Percentiles rank a stretch among this genome's conserved stretches.
Conservation (phyloP, 345 rosid genomes). For the Murraya koenigii region DNA sequence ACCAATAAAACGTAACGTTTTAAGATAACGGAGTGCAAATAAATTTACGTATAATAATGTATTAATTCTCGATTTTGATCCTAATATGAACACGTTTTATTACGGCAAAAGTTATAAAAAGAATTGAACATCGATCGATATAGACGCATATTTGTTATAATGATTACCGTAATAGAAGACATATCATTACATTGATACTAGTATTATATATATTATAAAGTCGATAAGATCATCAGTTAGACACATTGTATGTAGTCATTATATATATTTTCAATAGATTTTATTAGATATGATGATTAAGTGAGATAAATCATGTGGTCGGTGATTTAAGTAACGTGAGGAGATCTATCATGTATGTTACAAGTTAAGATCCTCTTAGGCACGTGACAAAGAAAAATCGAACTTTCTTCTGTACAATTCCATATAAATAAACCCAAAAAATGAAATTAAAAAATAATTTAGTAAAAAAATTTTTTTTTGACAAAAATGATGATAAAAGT, state of each 20-base stretch:
- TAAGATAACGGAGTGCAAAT: too few relatives aligned
- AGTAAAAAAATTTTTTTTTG: background rate
- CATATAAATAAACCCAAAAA: background rate
- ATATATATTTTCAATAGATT: background rate
- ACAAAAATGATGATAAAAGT: background rate
- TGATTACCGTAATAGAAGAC: background rate
- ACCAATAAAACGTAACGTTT: too few relatives aligned
- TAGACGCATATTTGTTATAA: too few relatives aligned
- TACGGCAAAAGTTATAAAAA: too few relatives aligned
- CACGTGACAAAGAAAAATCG: conserved; percentile 22
- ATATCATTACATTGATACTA: too few relatives aligned
- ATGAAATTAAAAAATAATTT: background rate
- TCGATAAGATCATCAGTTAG: background rate
- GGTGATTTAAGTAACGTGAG: conserved; percentile 26
- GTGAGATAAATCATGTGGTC: conserved; percentile 28
- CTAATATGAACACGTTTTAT: too few relatives aligned
- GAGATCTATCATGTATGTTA: too few relatives aligned
- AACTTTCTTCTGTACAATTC: background rate
- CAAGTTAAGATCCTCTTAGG: background rate
- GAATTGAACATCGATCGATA: too few relatives aligned
- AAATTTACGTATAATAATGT: too few relatives aligned
- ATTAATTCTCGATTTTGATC: too few relatives aligned
- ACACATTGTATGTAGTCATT: background rate
- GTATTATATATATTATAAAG: too few relatives aligned
- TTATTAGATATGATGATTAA: conserved; percentile 9